A percentile compares a stretch with the other conserved stretches of the same genome.
phyloP scores from a whole-genome alignment of 2,329 filamentous ascomycete genomes.

The Phialemoniopsis sp. region DNA sequence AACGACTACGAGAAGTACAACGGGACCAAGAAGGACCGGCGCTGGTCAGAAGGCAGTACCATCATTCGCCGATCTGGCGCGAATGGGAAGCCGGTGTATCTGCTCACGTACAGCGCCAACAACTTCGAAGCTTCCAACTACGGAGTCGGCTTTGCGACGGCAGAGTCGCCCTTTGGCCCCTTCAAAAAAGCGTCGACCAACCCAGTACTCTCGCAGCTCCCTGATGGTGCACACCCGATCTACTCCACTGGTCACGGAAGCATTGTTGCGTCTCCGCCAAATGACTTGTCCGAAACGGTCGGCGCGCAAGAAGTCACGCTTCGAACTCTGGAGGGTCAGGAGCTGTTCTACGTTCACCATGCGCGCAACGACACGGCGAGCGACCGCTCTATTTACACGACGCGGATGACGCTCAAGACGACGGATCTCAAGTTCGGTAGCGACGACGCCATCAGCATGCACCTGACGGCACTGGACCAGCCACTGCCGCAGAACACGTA shows the following conservation, averaged over 20 bases:
- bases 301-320: conserved; percentile 25
- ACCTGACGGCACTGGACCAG: conserved; percentile 23
- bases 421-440: conserved; percentile 16
- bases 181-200: conserved; percentile 24
- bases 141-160: conserved; percentile 26
- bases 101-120: conserved; percentile 25
- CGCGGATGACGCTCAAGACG: conserved; percentile 21
- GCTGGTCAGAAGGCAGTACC: conserved; percentile 30
- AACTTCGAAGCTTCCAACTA: conserved; percentile 31
- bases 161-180: conserved; percentile 23
- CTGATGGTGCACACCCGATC: conserved; percentile 19
- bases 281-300: conserved; percentile 7
- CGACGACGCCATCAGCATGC: conserved; percentile 20
- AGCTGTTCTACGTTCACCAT: conserved; percentile 29
- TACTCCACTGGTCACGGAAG: conserved; percentile 29
- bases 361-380: conserved; percentile 21
- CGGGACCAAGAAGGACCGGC: conserved; percentile 26
- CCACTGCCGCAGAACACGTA: conserved; percentile 21
- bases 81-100: conserved; percentile 19
- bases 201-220: conserved; percentile 22
- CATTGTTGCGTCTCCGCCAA: conserved; percentile 24
- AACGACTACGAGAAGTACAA: conserved; percentile 25
- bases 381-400: conserved; percentile 23
- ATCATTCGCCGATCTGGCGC: conserved; percentile 15
- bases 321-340: conserved; percentile 18